Evolutionary conservation across 768 basidiomycete genomes (phyloP), one percentile per base, ranked within the genome.

Genomic region (Kondoa malvinella): DNA sequence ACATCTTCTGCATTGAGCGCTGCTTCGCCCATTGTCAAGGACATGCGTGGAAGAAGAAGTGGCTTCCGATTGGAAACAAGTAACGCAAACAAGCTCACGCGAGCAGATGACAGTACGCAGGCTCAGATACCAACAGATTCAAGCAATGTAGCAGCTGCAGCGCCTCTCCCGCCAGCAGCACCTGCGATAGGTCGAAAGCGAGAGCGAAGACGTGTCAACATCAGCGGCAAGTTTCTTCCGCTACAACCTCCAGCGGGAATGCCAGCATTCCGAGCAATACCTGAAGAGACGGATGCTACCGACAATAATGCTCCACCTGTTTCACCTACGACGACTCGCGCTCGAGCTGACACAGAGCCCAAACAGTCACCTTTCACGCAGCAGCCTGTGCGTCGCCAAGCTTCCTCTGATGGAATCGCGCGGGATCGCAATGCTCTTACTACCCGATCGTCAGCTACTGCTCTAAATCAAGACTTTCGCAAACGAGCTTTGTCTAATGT

Each of bases 161-260:
- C 40, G 40, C 40, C 40, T 50, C 40, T 50, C 40, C 40, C 21
- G 40, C 40, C 21, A 50, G 4, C 32, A 32, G 21, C 27, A n/a
- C 26, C 61, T n/a, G 3, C 26, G 3, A 15, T 63, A 3, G 61
- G 29, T 3, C 29, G 29, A 2, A 27, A 33, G n/a, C 27, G 61
- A 63, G 61, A 63, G n/a, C 61, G 61, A 30, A 27, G 61, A n/a
- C 27, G 61, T 3, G 61, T 63, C 30, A 63, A 63, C 30, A 63
- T 63, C 32, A 63, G 61, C 61, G 61, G 61, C 27, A 27, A 32
- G 12, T 32, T 63, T 16, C 14, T 29, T 3, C 61, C 61, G 12
- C 33, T 63, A 8, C 61, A 63, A 32, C 26, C 61, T 63, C 30
- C 61, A 63, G 61, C 61, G 3, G 40, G 26, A 63, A 32, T 32